phyloP scores from a whole-genome alignment of 2,329 filamentous ascomycete genomes.

The Hortaea werneckii region DNA sequence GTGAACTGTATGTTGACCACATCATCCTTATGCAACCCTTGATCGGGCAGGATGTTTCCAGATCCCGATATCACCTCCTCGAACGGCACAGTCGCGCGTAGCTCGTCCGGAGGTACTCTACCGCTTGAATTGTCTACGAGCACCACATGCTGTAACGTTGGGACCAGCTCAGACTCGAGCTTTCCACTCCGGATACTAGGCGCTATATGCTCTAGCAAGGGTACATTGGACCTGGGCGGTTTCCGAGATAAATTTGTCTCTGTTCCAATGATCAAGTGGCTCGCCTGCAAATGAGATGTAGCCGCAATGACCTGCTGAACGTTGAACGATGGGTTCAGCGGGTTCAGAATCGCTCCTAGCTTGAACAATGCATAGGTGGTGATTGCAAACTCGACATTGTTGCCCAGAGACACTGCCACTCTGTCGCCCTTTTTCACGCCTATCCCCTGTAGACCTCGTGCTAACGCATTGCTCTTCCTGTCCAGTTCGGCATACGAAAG shows the following conservation, averaged over 20 bases:
- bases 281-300: slow-evolving; percentile 61
- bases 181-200: slow-evolving; percentile 20
- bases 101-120: slow-evolving; percentile 36
- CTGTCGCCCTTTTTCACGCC: slow-evolving; percentile 75
- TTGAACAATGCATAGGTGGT: slow-evolving; percentile 88
- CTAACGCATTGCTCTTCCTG: slow-evolving; percentile 62
- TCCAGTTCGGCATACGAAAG: slow-evolving; percentile 72
- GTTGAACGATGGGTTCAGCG: slow-evolving; percentile 85
- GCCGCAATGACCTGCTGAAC: slow-evolving; percentile 66
- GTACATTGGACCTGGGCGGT: slow-evolving; percentile 48
- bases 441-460: slow-evolving; percentile 54
- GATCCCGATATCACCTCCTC: slow-evolving; percentile 31
- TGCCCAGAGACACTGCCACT: slow-evolving; percentile 79
- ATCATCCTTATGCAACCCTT: slow-evolving; percentile 50
- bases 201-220: slow-evolving; percentile 41
- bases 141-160: slow-evolving; percentile 60
- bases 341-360: slow-evolving; percentile 84
- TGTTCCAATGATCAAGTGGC: slow-evolving; percentile 71
- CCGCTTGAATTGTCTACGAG: slow-evolving; percentile 67
- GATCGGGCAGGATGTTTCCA: slow-evolving; percentile 34
- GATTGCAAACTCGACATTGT: slow-evolving; percentile 71
- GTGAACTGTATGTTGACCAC: slow-evolving; percentile 96
- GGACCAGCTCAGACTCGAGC: slow-evolving; percentile 49
- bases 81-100: slow-evolving; percentile 37
- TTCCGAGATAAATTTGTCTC: slow-evolving; percentile 73